phyloP scores from a whole-genome alignment of 2,329 filamentous ascomycete genomes.

The Aureobasidium lini region DNA sequence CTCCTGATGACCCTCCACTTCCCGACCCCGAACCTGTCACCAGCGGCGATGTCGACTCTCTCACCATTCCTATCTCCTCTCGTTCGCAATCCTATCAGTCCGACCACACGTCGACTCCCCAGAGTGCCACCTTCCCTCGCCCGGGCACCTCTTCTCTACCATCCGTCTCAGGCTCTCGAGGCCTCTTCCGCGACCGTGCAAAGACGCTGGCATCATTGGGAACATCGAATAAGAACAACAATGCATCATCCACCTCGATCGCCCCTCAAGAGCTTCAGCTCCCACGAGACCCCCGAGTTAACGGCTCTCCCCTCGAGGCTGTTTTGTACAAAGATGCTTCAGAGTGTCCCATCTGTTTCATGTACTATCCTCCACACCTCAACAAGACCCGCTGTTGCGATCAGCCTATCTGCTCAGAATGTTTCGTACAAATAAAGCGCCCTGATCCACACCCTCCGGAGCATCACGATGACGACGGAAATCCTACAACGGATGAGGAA shows the following conservation, averaged over 20 bases:
- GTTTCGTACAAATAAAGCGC: conserved; percentile 96
- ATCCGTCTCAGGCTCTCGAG: conserved; percentile 36
- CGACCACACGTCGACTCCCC: conserved; percentile 49
- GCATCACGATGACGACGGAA: conserved; percentile 47
- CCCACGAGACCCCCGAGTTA: conserved; percentile 77
- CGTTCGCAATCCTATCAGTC: conserved; percentile 74
- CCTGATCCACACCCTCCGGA: conserved; percentile 86
- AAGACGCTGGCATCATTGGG: conserved; percentile 83
- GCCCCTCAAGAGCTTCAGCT: conserved; percentile 70
- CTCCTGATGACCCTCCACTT: conserved; percentile 68
- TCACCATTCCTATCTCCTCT: conserved; percentile 72
- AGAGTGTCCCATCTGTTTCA: conserved; percentile 94
- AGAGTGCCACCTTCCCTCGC: conserved; percentile 52
- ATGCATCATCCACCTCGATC: conserved; percentile 57
- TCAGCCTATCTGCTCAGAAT: conserved; percentile 94
- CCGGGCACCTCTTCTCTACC: conserved; percentile 51
- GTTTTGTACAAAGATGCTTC: conserved; percentile 84
- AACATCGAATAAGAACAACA: conserved; percentile 66
- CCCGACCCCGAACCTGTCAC: conserved; percentile 56
- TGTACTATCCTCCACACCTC: conserved; percentile 89
- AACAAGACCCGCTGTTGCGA: conserved; percentile 94
- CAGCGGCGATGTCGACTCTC: conserved; percentile 57
- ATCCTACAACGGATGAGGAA: conserved; percentile 39
- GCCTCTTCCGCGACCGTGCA: conserved; percentile 70
- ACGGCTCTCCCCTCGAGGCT: conserved; percentile 88